These are phyloP conservation scores for Thalassiosira hispida DNA, from an alignment of 352 stramenopile genomes.

Conservation along the genomic window DNA sequence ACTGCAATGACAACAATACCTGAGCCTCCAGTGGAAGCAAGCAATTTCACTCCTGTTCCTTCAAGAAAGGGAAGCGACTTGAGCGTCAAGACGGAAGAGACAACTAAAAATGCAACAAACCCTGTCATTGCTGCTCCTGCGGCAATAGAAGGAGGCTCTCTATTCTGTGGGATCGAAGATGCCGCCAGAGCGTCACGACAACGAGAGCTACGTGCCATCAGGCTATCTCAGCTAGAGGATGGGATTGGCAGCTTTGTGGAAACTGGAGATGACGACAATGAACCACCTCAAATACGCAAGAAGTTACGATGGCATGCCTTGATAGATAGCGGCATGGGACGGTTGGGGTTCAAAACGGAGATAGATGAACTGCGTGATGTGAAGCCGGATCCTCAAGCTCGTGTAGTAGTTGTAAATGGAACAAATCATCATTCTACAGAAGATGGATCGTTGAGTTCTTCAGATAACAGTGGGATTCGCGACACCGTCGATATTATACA, in stretches of 20 bases:
- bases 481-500: constrained; percentile 69
- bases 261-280: constrained; percentile 18
- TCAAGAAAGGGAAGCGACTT: neutral
- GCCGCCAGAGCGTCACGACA: constrained; percentile 53
- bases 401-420: too few species aligned
- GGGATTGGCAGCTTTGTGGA: constrained; percentile 31
- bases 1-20: constrained; percentile 16
- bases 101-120: neutral
- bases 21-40: neutral
- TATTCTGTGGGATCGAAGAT: constrained; percentile 64
- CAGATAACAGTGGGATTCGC: neutral
- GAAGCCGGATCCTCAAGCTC: neutral
- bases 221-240: constrained; percentile 24
- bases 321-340: constrained; percentile 74
- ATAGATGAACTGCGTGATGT: neutral
- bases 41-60: neutral
- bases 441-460: constrained; percentile 18
- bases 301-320: constrained; percentile 68
- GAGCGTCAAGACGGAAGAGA: neutral
- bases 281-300: constrained; percentile 28
- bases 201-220: constrained; percentile 12
- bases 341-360: constrained; percentile 65
- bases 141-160: neutral
- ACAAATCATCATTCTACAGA: constrained; percentile 12
- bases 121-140: neutral